Evolutionary conservation across 345 rosid genomes (phyloP).

Genomic region (Acer campestre): DNA sequence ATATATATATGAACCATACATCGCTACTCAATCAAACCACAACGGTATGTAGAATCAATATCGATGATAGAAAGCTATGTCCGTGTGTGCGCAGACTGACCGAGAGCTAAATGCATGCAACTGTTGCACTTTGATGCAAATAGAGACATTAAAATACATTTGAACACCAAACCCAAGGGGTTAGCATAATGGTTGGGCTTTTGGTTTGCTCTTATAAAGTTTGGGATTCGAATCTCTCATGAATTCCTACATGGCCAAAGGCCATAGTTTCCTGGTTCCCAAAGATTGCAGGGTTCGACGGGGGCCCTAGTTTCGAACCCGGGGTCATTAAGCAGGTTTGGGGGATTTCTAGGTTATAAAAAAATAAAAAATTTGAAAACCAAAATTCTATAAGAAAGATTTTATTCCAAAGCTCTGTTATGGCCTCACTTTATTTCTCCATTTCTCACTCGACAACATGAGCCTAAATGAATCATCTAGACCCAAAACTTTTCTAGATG

Average conservation of each 20-base stretch:
- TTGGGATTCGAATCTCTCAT: no score
- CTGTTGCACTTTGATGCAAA: neutral
- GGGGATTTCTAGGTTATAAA: no score
- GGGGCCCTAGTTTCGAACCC: no score
- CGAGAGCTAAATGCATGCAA: neutral
- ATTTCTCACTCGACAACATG: neutral
- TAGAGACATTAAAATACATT: neutral
- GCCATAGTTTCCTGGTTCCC: no score
- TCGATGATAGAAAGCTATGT: neutral
- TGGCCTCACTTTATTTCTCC: neutral
- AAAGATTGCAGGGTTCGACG: no score
- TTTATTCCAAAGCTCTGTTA: neutral
- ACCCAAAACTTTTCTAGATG: neutral
- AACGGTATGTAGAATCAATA: neutral
- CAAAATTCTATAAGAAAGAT: neutral
- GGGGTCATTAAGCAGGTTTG: no score
- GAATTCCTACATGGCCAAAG: no score
- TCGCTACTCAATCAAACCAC: neutral
- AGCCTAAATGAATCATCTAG: neutral
- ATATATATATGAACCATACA: neutral
- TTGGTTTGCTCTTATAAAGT: no score
- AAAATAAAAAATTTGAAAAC: neutral
- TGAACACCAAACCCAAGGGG: neutral
- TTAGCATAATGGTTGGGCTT: no score
- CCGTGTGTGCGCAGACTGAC: neutral